Conservation (phyloP, 2,329 filamentous ascomycete genomes). For the Botryotinia convoluta region DNA sequence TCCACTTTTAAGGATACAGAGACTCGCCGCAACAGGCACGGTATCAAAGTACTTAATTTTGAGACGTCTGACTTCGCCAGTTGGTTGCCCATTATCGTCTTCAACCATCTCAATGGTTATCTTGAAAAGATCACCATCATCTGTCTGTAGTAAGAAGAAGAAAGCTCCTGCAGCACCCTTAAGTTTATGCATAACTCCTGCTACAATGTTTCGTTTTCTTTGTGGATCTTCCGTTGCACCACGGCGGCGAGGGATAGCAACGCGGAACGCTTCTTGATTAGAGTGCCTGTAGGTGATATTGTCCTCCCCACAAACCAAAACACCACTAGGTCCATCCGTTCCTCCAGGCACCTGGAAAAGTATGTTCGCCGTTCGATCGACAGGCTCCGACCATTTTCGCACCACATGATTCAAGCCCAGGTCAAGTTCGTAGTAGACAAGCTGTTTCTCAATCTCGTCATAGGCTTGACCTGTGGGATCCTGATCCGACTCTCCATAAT, state of each 20-base stretch:
- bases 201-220: conserved; percentile 80
- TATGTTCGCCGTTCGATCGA: conserved; percentile 83
- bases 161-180: conserved; percentile 80
- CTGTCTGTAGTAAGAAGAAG: conserved; percentile 93
- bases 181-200: conserved; percentile 96
- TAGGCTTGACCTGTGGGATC: conserved; percentile 83
- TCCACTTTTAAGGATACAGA: conserved; percentile 92
- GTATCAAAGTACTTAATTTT: conserved; percentile 99
- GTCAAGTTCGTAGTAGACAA: conserved; percentile 98
- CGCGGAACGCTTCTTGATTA: conserved; percentile 83
- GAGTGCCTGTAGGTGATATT: conserved; percentile 97
- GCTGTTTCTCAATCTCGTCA: conserved; percentile 78
- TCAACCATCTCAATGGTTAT: conserved; percentile 88
- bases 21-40: conserved; percentile 78
- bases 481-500: conserved; percentile 88
- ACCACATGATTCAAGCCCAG: conserved; percentile 96
- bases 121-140: conserved; percentile 98
- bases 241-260: conserved; percentile 82
- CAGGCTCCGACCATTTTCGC: conserved; percentile 90
- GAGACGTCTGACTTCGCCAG: conserved; percentile 75
- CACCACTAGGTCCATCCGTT: conserved; percentile 88
- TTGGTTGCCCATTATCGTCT: conserved; percentile 73
- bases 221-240: conserved; percentile 90
- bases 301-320: conserved; percentile 91
- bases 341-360: conserved; percentile 96